Base-by-base conservation (phyloP, 208 protist genomes). In the Trypanosoma platydactyli region DNA sequence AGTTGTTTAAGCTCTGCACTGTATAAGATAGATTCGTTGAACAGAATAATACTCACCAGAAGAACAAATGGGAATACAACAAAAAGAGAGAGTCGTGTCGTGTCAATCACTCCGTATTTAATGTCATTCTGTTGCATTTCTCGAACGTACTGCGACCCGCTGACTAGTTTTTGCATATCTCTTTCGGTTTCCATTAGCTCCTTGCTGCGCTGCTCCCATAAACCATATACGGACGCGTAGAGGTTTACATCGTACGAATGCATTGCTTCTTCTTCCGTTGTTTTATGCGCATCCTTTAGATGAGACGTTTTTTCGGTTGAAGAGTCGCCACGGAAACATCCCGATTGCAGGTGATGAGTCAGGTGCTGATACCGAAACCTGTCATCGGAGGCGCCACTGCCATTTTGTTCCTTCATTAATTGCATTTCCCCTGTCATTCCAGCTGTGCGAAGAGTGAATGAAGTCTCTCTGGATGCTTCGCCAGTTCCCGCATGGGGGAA, bases 31-130 rank as follows among this genome's bases (percentile, higher is more conserved):
- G 55, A 53, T 13, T 81, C 75, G 7, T 60, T 59, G 5, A 72
- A 68, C 0, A 84, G 50, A 55, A 67, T 42, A 12, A 73, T 6
- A 51, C 51, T 67, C 40, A 80, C 49, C 15, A 74, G 18, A 5
- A 68, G 20, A 1, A 80, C 35, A 55, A 80, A 75, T 44, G 73
- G 79, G 27, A 68, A 52, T 13, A 79, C 46, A 0, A 84, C 49
- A 27, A 61, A 78, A 20, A 76, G 35, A 11, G 64, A 71, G 42
- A 71, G 66, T 45, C 61, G 55, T 41, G 48, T 66, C 30, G 67
- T 66, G 15, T 45, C 35, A n/a, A 25, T 48, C 46, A 80, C 61
- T 15, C 57, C 50, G 13, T 68, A 33, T 42, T 68, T 48, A 15
- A 75, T 33, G 5, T 64, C 22, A 2, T 59, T 44, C 5, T 64